Base-by-base conservation (phyloP, 2,329 filamentous ascomycete genomes). In the Microsporum canis region DNA sequence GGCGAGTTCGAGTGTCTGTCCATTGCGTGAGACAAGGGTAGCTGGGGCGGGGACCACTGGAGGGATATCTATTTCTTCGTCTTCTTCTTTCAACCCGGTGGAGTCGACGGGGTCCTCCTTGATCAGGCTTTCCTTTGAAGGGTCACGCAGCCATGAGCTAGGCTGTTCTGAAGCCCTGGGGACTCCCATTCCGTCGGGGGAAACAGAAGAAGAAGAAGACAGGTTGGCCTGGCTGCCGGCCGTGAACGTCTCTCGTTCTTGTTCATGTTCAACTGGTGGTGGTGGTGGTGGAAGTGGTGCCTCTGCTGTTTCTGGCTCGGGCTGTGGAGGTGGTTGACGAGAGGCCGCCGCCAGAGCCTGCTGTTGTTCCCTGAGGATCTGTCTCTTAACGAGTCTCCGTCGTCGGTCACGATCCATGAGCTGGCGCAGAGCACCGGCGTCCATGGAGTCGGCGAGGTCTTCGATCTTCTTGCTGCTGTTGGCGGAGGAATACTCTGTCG, bases 341-440 rank as follows among this genome's bases (percentile, higher is more conserved):
- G 31, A 27, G n/a, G 12, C 31, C 12, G 59, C 17, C 6, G 39
- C 17, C 45, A 33, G 45, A 33, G 33, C 39, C 6, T 34, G 45
- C 41, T 41, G 51, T 8, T 47, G 59, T 55, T 57, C 43, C 31
- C 58, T 59, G 29, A 57, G 14, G 31, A 23, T 36, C 38, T 57
- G 62, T 8, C 49, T 47, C 33, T 53, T 61, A 10, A 85, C 81
- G 57, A 79, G 79, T 62, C 71, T 71, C 61, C 71, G 70, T 61
- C 94, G 83, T 68, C 91, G 84, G 66, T 99, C 94, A 63, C 94
- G 81, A 68, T 99, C 94, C 83, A 99, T 87, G 34, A 97, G 79
- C 70, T 95, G 88, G 62, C 92, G 83, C 43, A 99, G 73, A 67
- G 90, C 91, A 59, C 87, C 84, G 2, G 94, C 88, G 73, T 90